phyloP scores from a whole-genome alignment of 257 asterid species.

The Gentiana macrophylla region DNA sequence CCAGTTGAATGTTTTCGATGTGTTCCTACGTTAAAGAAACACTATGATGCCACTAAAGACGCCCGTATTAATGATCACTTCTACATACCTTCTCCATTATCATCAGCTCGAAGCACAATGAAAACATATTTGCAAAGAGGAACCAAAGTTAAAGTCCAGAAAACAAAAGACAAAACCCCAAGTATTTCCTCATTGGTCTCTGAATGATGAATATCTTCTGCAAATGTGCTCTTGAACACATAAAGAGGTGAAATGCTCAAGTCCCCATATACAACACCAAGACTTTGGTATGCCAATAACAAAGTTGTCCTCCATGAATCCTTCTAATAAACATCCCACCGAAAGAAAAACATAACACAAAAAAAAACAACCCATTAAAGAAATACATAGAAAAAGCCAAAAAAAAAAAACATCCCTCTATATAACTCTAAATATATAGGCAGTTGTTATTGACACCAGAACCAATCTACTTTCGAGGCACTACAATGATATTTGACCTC shows the following conservation, averaged over 20 bases:
- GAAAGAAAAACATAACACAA: constrained; percentile 1
- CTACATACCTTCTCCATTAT: constrained; percentile 87
- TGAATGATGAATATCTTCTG: constrained; percentile 92
- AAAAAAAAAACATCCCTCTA: too few species aligned
- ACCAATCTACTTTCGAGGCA: too few species aligned
- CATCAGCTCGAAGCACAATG: constrained; percentile 87
- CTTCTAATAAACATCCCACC: constrained; percentile 27
- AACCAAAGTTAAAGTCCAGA: constrained; percentile 88
- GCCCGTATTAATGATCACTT: too few species aligned
- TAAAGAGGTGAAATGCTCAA: constrained; percentile 96
- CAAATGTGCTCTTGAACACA: constrained; percentile 92
- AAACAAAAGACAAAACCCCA: constrained; percentile 87
- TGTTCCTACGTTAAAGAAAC: too few species aligned
- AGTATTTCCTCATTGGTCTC: constrained; percentile 91
- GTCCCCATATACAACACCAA: constrained; percentile 97
- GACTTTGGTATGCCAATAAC: constrained; percentile 88
- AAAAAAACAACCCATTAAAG: neutral
- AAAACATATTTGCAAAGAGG: constrained; percentile 89
- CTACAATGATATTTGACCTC: too few species aligned
- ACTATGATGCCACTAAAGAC: too few species aligned
- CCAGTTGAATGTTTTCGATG: too few species aligned
- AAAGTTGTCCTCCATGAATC: constrained; percentile 70
- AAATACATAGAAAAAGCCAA: too few species aligned
- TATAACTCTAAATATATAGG: too few species aligned
- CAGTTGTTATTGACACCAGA: too few species aligned